These are phyloP conservation scores for Exophiala phaeomuriformis DNA, from an alignment of 2,329 filamentous ascomycete species.

Conservation along the genomic window DNA sequence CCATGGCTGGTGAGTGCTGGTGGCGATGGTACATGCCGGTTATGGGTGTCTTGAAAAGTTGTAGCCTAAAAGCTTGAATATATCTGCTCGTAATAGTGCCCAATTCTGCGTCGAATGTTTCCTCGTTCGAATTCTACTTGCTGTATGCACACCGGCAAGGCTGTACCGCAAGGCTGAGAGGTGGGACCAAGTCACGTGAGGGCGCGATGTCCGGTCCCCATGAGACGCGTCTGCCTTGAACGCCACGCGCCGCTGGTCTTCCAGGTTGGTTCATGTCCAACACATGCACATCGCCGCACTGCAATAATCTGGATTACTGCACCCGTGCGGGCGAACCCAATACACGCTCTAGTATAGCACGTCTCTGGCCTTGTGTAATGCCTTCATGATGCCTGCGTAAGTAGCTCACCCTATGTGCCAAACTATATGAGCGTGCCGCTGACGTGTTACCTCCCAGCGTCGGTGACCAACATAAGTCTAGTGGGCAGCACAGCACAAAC, in stretches of 20 bases:
- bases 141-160: too few relatives aligned
- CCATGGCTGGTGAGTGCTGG: conserved; percentile 93
- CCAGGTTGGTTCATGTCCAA: too few relatives aligned
- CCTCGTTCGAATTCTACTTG: background rate
- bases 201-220: background rate
- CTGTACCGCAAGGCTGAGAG: too few relatives aligned
- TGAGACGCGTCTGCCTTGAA: background rate
- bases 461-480: conserved; percentile 28
- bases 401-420: background rate
- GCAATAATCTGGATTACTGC: too few relatives aligned
- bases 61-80: background rate
- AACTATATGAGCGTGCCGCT: background rate
- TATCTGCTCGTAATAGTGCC: background rate
- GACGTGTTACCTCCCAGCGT: conserved; percentile 14
- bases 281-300: too few relatives aligned
- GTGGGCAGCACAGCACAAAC: conserved; percentile 46
- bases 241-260: too few relatives aligned
- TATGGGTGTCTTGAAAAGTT: conserved; percentile 60
- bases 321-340: too few relatives aligned
- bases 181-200: background rate
- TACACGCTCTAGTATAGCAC: too few relatives aligned
- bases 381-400: conserved; percentile 8
- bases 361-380: background rate
- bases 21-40: conserved; percentile 81
- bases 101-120: background rate